Conservation (phyloP, 371 early-diverging fungal genomes). For the Gilbertella persicaria region DNA sequence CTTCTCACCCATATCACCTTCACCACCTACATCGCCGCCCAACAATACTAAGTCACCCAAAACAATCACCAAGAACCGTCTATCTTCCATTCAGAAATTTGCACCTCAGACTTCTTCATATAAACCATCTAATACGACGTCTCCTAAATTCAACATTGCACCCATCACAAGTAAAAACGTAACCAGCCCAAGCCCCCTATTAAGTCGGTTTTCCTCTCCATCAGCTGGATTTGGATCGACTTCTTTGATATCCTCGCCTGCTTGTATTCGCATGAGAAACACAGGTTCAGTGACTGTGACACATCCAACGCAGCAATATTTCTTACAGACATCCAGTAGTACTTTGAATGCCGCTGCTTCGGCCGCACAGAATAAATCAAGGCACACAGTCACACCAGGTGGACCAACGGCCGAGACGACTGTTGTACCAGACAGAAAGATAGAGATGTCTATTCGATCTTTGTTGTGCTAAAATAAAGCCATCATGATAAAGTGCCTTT, state of each 20-base stretch:
- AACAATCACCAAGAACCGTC: background rate
- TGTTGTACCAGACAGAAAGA: slow-evolving; percentile 21
- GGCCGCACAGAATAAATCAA: slow-evolving; percentile 29
- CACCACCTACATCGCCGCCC: slow-evolving; percentile 15
- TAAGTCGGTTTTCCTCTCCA: background rate
- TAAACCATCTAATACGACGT: background rate
- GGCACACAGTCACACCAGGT: slow-evolving; percentile 2
- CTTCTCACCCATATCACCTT: slow-evolving; percentile 17
- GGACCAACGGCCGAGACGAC: slow-evolving; percentile 10
- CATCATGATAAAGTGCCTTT: too few species aligned
- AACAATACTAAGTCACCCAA: background rate
- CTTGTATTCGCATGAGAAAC: slow-evolving; percentile 3
- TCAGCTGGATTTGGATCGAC: slow-evolving; percentile 5
- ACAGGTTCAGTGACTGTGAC: slow-evolving; percentile 27
- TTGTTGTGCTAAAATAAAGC: slow-evolving; percentile 37
- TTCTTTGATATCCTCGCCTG: slow-evolving; percentile 1
- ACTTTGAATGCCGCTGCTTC: slow-evolving; percentile 45
- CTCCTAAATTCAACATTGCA: slow-evolving; percentile 38
- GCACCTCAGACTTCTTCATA: background rate
- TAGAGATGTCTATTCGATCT: slow-evolving; percentile 41
- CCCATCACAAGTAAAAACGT: slow-evolving; percentile 26
- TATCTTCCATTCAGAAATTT: background rate
- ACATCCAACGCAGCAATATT: slow-evolving; percentile 50
- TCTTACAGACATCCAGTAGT: slow-evolving; percentile 46
- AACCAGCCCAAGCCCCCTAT: slow-evolving; percentile 2